Conservation (phyloP, 306 rosid species). For the Medicago lupulina region DNA sequence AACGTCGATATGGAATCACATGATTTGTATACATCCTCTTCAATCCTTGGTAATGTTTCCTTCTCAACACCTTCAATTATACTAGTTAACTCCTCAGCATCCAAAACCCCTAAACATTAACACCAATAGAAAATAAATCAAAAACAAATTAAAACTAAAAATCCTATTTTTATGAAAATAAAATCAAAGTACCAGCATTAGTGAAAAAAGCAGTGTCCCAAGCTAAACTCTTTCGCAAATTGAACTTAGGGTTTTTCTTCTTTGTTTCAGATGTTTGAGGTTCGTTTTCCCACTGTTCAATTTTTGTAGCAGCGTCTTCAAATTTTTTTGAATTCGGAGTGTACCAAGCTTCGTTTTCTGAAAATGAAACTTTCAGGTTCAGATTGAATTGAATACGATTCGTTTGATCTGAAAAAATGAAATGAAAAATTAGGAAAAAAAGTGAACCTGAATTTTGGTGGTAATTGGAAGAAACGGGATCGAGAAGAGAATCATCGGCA, state of each 20-base stretch:
- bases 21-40: constrained; percentile 76
- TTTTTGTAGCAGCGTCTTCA: constrained; percentile 53
- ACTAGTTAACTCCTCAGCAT: constrained; percentile 81
- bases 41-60: constrained; percentile 61
- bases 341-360: constrained; percentile 62
- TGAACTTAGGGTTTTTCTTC: constrained; percentile 66
- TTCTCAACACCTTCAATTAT: constrained; percentile 77
- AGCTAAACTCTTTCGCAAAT: constrained; percentile 93
- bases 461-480: constrained; percentile 42
- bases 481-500: constrained; percentile 90
- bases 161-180: background rate
- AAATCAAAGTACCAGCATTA: constrained; percentile 64
- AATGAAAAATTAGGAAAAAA: background rate
- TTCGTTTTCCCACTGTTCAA: constrained; percentile 54
- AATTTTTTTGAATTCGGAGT: constrained; percentile 51
- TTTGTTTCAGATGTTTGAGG: constrained; percentile 56
- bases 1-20: constrained; percentile 78
- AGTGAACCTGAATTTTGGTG: constrained; percentile 54
- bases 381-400: background rate
- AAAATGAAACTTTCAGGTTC: background rate
- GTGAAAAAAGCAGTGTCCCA: constrained; percentile 98
- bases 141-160: background rate
- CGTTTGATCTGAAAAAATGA: background rate
- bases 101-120: constrained; percentile 77
- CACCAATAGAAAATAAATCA: constrained; percentile 20